Percentiles rank a stretch among this genome's conserved stretches.
Conservation (phyloP, 805 yeast genomes). For the Suhomyces faveliae region DNA sequence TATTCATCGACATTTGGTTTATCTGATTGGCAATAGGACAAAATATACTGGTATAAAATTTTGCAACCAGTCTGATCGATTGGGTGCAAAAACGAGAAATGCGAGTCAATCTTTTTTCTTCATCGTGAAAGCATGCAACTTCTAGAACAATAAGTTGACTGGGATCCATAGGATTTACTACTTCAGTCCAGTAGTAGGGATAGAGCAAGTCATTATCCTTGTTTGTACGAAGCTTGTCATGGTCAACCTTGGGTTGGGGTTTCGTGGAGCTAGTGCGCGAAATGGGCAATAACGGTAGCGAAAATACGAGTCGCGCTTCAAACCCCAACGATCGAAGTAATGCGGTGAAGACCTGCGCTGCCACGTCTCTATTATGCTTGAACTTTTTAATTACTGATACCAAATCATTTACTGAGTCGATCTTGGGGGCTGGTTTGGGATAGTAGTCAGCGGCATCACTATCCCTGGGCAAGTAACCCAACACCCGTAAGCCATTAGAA, state of each 20-base stretch:
- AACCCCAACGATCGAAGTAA: slow-evolving; percentile 29
- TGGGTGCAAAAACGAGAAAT: slow-evolving; percentile 15
- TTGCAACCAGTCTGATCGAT: not conserved
- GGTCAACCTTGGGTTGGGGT: slow-evolving; percentile 25
- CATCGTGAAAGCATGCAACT: slow-evolving; percentile 28
- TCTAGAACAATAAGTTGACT: slow-evolving; percentile 27
- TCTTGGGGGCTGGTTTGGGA: slow-evolving; percentile 18
- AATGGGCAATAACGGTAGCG: slow-evolving; percentile 25
- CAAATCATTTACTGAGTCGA: slow-evolving; percentile 10
- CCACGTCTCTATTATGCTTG: slow-evolving; percentile 32
- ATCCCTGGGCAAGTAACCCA: slow-evolving; percentile 24
- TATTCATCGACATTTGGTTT: slow-evolving; percentile 32
- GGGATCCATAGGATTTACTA: slow-evolving; percentile 28
- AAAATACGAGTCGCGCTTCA: slow-evolving; percentile 29
- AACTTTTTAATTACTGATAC: slow-evolving; percentile 19
- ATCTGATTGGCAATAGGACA: slow-evolving; percentile 21
- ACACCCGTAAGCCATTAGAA: slow-evolving; percentile 29
- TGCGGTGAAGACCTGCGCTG: slow-evolving; percentile 33
- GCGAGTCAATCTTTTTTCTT: slow-evolving; percentile 22
- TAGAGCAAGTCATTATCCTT: slow-evolving; percentile 32
- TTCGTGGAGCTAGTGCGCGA: slow-evolving; percentile 9
- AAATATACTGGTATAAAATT: slow-evolving; percentile 15
- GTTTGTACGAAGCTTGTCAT: slow-evolving; percentile 17
- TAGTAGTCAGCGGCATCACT: slow-evolving; percentile 16
- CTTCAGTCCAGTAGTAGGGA: slow-evolving; percentile 39